Evolutionary conservation across 208 protist genomes (phyloP), one percentile per base, ranked within the genome.

Genomic region (Trypanosoma platydactyli): DNA sequence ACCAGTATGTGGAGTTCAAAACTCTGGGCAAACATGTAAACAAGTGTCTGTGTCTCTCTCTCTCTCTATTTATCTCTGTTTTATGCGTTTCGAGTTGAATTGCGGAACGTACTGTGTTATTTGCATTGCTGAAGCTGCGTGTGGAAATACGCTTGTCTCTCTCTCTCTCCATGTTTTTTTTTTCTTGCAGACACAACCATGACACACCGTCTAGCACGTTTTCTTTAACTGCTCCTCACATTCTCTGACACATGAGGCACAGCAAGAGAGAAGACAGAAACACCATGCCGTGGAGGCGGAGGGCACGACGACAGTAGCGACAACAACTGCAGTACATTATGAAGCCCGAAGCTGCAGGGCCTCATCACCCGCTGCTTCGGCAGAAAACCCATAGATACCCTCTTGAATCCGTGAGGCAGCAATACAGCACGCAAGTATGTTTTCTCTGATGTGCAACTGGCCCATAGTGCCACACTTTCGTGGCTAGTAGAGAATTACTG

Each of bases 1-100:
- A 58, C 86, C 12, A 95, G 90, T 41, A 72, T 77, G 59, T 94
- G 86, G 87, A 83, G 85, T 57, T 94, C 87, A 12, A 65, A 86
- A 25, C 54, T 93, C 41, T 91, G 81, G 85, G 60, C 48, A 9
- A 64, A 42, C 45, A 68, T 75, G 62, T 75, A 75, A 68, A 66
- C 35, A 66, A n/a, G 45, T 60, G 0, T 48, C 24, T 59, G 30
- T 56, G 45, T 33, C 0, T 30, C 24, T 57, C 7, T 55, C n/a
- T 54, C 35, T 48, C 27, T 66, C 22, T 66, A 9, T 25, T 24
- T 22, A 12, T 51, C 18, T 27, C 18, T 53, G 16, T 30, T 12
- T 52, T 16, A 12, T 48, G 13, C n/a, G n/a, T n/a, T n/a, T n/a
- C n/a, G n/a, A n/a, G n/a, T n/a, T n/a, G n/a, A n/a, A n/a, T n/a